Evolutionary conservation across 2,329 filamentous ascomycete species (phyloP), one percentile per base, ranked within the genome.

Genomic region (Acrocalymma vagum): DNA sequence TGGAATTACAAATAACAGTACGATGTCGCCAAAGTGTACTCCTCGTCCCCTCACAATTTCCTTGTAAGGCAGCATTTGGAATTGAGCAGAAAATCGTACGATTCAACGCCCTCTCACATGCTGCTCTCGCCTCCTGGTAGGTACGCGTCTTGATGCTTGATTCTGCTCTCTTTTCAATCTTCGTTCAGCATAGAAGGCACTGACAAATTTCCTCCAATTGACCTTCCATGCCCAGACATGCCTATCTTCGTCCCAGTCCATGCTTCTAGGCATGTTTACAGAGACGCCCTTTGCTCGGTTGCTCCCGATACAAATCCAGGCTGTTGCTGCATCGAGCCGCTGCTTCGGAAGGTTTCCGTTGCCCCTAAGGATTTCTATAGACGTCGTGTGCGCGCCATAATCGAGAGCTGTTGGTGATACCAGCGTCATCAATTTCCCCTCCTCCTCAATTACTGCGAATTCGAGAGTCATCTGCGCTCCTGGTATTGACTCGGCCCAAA

Each of bases 161-260:
- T n/a, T n/a, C n/a, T n/a, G n/a, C n/a, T 26, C 37, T 34, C 14
- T 23, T 39, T 27, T 32, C 34, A 7, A 42, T 36, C 29, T 60
- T 60, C 3, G 40, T n/a, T n/a, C 45, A 8, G 32, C 28, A 21
- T 48, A 62, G 14, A 55, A 55, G 13, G 35, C 37, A n/a, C 36
- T 48, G 3, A 58, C 35, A 14, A 62, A 25, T 7, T 13, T 37
- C 20, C 36, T 55, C 58, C 58, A 62, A 2, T 55, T 38, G 6
- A 56, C 35, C 16, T 45, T 38, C 57, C 54, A 61, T 11, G 30
- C 11, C 60, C 57, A 62, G 4, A 45, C 24, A 28, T 54, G 53
- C 10, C 23, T 21, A 21, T 29, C 34, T 1, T 48, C 39, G 17
- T 61, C 39, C 60, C 58, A 63, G 1, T 38, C 28, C 4, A 63